A percentile compares a stretch with the other conserved stretches of the same genome.
Conservation (phyloP, 768 basidiomycete genomes). For the Leucocoprinus leucothites region DNA sequence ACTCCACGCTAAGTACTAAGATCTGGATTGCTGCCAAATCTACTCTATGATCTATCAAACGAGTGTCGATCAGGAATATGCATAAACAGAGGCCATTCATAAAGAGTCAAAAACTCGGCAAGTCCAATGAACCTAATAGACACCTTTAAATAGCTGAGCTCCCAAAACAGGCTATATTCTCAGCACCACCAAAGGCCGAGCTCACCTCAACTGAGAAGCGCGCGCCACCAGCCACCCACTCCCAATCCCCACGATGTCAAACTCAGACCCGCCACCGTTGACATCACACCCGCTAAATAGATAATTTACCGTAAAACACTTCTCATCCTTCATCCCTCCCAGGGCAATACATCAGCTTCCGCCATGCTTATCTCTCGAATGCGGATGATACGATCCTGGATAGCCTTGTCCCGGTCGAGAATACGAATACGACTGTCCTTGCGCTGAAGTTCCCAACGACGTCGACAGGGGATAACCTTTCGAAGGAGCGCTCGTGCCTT, state of each 20-base stretch:
- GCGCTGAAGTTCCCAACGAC: background rate
- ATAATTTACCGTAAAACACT: background rate
- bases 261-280: background rate
- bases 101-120: too few species aligned
- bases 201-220: too few species aligned
- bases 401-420: background rate
- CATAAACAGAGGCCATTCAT: too few species aligned
- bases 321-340: background rate
- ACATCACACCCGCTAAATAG: background rate
- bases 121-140: too few species aligned
- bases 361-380: conserved; percentile 2
- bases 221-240: background rate
- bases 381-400: background rate
- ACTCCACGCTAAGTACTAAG: too few species aligned
- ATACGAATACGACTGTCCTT: background rate
- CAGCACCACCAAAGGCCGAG: too few species aligned
- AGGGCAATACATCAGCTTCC: background rate
- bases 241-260: background rate
- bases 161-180: too few species aligned
- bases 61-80: too few species aligned
- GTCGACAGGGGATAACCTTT: background rate
- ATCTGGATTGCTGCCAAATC: too few species aligned
- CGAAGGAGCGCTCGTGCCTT: background rate
- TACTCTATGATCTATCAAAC: too few species aligned
- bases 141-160: too few species aligned